Evolutionary conservation across 2,329 filamentous ascomycete genomes (phyloP).

Genomic region (Colletotrichum tropicale): DNA sequence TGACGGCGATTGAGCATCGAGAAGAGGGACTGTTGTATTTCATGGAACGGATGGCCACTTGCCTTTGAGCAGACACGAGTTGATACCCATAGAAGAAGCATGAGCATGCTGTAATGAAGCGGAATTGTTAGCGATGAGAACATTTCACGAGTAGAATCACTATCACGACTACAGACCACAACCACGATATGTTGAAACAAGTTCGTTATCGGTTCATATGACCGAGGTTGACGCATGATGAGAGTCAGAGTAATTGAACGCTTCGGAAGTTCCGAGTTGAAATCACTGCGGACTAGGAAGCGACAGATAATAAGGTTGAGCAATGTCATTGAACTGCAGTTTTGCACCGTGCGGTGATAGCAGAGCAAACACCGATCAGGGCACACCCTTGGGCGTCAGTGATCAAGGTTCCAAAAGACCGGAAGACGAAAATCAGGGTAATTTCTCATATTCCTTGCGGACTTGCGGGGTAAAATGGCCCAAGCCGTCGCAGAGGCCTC

Average conservation of each 20-base stretch:
- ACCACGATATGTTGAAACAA: background rate
- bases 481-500: background rate
- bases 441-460: background rate
- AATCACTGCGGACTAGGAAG: background rate
- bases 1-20: background rate
- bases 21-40: background rate
- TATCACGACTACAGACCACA: background rate
- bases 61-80: background rate
- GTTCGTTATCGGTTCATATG: background rate
- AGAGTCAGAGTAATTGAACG: background rate
- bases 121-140: background rate
- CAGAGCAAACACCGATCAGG: background rate
- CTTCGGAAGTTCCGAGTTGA: background rate
- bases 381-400: background rate
- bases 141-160: background rate
- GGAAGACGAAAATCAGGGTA: background rate
- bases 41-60: background rate
- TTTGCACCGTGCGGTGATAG: background rate
- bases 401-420: background rate
- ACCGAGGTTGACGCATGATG: background rate
- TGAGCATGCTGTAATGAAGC: background rate
- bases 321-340: background rate
- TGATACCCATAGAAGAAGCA: background rate
- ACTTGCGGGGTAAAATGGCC: background rate
- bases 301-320: background rate